A percentile compares a stretch with the other conserved stretches of the same genome.
Conservation (phyloP, 306 rosid genomes). For the Albizia julibrissin region DNA sequence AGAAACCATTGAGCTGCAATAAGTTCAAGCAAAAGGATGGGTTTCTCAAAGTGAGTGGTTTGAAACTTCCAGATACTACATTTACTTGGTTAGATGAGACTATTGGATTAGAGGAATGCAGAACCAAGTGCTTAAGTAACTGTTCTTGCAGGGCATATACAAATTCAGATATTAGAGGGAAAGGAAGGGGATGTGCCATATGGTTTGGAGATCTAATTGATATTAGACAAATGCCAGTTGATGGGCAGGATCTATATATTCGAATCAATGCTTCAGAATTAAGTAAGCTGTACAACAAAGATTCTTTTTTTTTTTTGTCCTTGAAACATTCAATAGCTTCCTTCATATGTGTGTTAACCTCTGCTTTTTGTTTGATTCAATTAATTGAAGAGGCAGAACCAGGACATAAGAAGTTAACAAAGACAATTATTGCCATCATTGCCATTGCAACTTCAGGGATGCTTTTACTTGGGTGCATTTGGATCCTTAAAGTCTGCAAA, state of each 20-base stretch:
- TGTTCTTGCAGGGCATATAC: slow-evolving; percentile 1
- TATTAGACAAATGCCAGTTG: neutral
- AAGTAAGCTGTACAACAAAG: neutral
- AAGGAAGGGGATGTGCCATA: neutral
- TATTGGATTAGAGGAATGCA: neutral
- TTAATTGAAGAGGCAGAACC: neutral
- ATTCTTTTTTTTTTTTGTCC: neutral
- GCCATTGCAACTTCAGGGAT: neutral
- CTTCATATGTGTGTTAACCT: neutral
- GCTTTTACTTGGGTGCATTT: neutral
- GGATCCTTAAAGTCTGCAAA: neutral
- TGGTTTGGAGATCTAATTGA: neutral
- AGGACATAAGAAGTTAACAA: neutral
- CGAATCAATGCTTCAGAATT: neutral
- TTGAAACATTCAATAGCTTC: neutral
- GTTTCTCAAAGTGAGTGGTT: neutral
- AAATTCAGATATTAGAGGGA: slow-evolving; percentile 2
- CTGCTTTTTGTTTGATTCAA: neutral
- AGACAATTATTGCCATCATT: neutral
- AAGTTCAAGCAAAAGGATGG: neutral
- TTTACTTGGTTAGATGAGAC: neutral
- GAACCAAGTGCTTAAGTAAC: neutral
- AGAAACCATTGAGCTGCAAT: neutral
- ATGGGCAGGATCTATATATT: neutral
- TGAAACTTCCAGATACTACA: neutral